Percentiles rank a stretch among this genome's conserved stretches.
phyloP scores from a whole-genome alignment of 2,329 filamentous ascomycete genomes.

The Alternaria triticina region DNA sequence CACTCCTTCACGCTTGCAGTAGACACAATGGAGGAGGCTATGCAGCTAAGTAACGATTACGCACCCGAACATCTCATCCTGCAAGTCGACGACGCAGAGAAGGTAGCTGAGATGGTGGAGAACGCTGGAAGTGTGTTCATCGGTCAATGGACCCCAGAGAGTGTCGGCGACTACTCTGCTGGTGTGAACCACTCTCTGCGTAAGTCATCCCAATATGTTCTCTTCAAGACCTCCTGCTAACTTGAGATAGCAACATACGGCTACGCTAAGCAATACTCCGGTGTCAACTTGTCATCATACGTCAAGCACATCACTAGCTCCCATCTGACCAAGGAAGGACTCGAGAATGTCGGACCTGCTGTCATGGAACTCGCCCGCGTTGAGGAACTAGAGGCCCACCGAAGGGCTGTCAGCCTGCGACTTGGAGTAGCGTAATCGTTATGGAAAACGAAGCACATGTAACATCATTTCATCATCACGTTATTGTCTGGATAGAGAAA shows the following conservation, averaged over 20 bases:
- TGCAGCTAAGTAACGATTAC: constrained; percentile 87
- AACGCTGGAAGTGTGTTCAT: constrained; percentile 97
- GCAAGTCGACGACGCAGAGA: constrained; percentile 79
- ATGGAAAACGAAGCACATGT: not conserved
- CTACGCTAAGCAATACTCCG: constrained; percentile 97
- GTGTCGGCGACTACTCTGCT: constrained; percentile 96
- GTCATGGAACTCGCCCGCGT: constrained; percentile 96
- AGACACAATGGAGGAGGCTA: constrained; percentile 76
- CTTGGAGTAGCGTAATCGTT: constrained; percentile 50
- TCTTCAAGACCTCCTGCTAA: not conserved
- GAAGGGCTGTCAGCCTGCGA: constrained; percentile 72
- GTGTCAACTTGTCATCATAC: constrained; percentile 94
- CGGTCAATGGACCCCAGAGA: constrained; percentile 95
- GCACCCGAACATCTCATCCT: constrained; percentile 96
- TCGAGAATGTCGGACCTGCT: constrained; percentile 82
- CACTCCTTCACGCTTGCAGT: constrained; percentile 89
- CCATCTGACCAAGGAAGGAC: constrained; percentile 82
- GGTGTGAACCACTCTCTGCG: constrained; percentile 97
- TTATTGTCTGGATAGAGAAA: not conserved
- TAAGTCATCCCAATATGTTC: constrained; percentile 60
- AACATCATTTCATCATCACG: not conserved
- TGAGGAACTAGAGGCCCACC: constrained; percentile 93
- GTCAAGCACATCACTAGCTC: constrained; percentile 98
- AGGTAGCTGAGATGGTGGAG: constrained; percentile 77
- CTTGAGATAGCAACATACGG: constrained; percentile 82